Percentiles rank a stretch among this genome's conserved stretches.
phyloP scores from a whole-genome alignment of 257 asterid genomes.

The Solanum pinnatisectum region DNA sequence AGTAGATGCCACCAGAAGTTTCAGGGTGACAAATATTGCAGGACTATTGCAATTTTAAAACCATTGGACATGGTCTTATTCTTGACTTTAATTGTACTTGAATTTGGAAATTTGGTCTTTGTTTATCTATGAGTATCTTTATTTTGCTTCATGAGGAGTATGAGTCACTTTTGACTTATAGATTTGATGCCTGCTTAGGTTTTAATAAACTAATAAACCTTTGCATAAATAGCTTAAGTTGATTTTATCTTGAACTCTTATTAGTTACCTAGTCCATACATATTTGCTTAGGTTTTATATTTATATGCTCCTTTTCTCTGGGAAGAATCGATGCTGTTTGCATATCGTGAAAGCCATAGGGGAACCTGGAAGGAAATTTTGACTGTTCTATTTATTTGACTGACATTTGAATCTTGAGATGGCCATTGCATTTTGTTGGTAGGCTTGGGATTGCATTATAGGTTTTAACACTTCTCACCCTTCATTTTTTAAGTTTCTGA shows the following conservation, averaged over 20 bases:
- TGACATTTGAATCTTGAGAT: background rate
- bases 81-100: background rate
- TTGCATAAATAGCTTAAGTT: background rate
- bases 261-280: background rate
- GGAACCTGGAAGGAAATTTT: background rate
- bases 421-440: background rate
- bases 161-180: background rate
- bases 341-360: background rate
- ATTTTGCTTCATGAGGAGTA: background rate
- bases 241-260: background rate
- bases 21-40: background rate
- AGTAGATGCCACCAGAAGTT: background rate
- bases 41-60: background rate
- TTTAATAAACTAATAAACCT: background rate
- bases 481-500: background rate
- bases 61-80: background rate
- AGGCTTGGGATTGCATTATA: too few species aligned
- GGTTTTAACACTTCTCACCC: background rate
- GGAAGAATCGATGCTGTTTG: background rate
- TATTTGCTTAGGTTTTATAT: background rate
- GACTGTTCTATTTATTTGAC: background rate
- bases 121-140: background rate
- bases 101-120: background rate
- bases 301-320: background rate
- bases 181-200: background rate